Conservation (phyloP, 805 yeast genomes). For the Kregervanrija delftensis region DNA sequence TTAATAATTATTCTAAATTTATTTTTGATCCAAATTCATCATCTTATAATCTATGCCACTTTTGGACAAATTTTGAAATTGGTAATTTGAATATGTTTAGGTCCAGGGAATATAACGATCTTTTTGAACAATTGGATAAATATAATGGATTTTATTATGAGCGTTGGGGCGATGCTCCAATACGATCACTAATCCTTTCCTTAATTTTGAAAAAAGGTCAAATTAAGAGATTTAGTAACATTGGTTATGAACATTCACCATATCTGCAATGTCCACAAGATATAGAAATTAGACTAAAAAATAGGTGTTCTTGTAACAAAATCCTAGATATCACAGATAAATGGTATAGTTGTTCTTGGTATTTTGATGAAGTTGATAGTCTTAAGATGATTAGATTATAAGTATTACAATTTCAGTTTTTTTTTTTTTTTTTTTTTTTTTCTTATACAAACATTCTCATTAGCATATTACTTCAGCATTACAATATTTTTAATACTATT, state of each 20-base stretch:
- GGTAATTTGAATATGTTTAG: conserved; percentile 70
- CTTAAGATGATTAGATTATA: too few relatives aligned
- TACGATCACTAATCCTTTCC: conserved; percentile 63
- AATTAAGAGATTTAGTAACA: conserved; percentile 67
- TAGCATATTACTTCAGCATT: not conserved
- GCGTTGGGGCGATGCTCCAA: conserved; percentile 93
- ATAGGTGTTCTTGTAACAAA: conserved; percentile 68
- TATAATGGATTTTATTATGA: conserved; percentile 87
- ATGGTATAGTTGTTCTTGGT: conserved; percentile 30
- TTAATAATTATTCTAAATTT: conserved; percentile 47
- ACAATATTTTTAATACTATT: not conserved
- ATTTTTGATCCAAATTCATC: conserved; percentile 52
- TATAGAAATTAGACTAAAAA: conserved; percentile 39
- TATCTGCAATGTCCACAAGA: conserved; percentile 75
- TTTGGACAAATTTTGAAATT: conserved; percentile 86
- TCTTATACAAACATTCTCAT: not conserved
- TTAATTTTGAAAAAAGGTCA: conserved; percentile 61
- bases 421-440: not conserved
- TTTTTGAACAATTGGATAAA: conserved; percentile 62
- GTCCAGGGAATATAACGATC: conserved; percentile 52
- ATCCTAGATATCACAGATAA: conserved; percentile 62
- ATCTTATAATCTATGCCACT: conserved; percentile 72
- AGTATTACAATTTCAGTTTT: not conserved
- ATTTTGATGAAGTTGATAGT: conserved; percentile 12
- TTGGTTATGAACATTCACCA: conserved; percentile 78